Conservation (phyloP, 2,329 filamentous ascomycete species). For the Emergomyces pasteurianus region DNA sequence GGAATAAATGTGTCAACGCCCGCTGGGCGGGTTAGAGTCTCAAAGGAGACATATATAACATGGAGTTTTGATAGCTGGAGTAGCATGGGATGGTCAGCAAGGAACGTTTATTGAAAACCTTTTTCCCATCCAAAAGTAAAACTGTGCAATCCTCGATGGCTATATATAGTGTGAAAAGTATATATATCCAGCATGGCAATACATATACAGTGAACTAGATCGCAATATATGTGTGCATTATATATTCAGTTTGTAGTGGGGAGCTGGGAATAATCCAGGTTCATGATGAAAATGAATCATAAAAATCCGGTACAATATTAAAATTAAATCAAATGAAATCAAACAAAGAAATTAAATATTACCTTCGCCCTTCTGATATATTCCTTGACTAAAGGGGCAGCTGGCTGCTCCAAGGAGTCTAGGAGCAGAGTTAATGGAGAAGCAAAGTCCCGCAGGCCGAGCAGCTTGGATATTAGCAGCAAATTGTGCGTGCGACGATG, state of each 20-base stretch:
- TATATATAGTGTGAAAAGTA: neutral
- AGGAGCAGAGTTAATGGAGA: conserved; percentile 80
- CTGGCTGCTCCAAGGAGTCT: conserved; percentile 74
- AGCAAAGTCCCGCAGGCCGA: conserved; percentile 64
- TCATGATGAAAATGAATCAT: neutral
- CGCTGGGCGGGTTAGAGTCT: conserved; percentile 53
- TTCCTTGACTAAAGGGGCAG: conserved; percentile 56
- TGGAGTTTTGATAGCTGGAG: conserved; percentile 47
- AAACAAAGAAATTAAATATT: neutral
- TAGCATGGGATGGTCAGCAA: neutral
- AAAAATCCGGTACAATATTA: neutral
- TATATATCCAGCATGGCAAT: neutral
- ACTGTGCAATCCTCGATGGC: neutral
- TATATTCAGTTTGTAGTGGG: neutral
- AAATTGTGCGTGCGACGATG: conserved; percentile 76
- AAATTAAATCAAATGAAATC: neutral
- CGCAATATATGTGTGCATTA: neutral
- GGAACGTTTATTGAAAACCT: neutral
- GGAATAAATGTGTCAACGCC: conserved; percentile 57
- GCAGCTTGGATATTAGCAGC: conserved; percentile 67
- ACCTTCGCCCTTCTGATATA: conserved; percentile 67
- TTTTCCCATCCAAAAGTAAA: neutral
- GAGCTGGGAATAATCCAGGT: neutral
- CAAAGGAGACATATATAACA: conserved; percentile 66
- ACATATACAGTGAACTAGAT: neutral